These are phyloP conservation scores for Xylariaceae sp. DNA, from an alignment of 2,329 filamentous ascomycete species.

Conservation along the genomic window DNA sequence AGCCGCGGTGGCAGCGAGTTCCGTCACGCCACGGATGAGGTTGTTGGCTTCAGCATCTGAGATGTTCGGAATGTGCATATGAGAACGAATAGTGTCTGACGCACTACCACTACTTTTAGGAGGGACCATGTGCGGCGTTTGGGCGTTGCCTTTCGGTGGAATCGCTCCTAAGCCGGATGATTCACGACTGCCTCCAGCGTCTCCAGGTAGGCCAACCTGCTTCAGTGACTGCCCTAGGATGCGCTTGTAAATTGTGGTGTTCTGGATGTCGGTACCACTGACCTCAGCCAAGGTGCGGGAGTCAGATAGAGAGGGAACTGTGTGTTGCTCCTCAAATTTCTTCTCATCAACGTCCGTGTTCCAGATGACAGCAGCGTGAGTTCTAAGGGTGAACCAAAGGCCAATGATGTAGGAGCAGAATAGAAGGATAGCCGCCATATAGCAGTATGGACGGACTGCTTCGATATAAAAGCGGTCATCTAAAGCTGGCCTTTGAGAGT, in stretches of 20 bases:
- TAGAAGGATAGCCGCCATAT: slow-evolving; percentile 76
- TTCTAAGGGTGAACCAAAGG: slow-evolving; percentile 90
- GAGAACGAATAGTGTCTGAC: slow-evolving; percentile 36
- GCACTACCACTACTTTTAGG: slow-evolving; percentile 56
- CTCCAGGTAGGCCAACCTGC: slow-evolving; percentile 66
- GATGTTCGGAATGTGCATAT: slow-evolving; percentile 62
- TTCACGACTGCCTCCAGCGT: slow-evolving; percentile 39
- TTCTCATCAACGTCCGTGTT: slow-evolving; percentile 79
- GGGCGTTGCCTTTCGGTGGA: slow-evolving; percentile 41
- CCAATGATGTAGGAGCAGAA: slow-evolving; percentile 94
- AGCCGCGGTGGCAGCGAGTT: slow-evolving; percentile 89
- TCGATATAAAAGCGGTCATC: slow-evolving; percentile 85
- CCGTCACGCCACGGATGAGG: slow-evolving; percentile 81
- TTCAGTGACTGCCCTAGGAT: slow-evolving; percentile 87
- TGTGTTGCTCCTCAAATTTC: slow-evolving; percentile 52
- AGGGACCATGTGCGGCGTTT: slow-evolving; percentile 70
- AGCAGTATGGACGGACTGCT: slow-evolving; percentile 90
- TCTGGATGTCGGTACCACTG: slow-evolving; percentile 67
- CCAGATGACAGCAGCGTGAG: slow-evolving; percentile 96
- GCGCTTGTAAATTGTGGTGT: slow-evolving; percentile 86
- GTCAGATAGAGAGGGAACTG: slow-evolving; percentile 33
- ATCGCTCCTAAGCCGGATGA: slow-evolving; percentile 20
- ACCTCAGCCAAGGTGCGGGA: slow-evolving; percentile 40
- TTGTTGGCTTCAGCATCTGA: slow-evolving; percentile 77
- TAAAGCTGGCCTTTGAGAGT: slow-evolving; percentile 79